Percentiles rank a stretch among this genome's conserved stretches.
These are phyloP conservation scores for Angomonas ambiguus DNA, from an alignment of 208 protist species.

Conservation along the genomic window DNA sequence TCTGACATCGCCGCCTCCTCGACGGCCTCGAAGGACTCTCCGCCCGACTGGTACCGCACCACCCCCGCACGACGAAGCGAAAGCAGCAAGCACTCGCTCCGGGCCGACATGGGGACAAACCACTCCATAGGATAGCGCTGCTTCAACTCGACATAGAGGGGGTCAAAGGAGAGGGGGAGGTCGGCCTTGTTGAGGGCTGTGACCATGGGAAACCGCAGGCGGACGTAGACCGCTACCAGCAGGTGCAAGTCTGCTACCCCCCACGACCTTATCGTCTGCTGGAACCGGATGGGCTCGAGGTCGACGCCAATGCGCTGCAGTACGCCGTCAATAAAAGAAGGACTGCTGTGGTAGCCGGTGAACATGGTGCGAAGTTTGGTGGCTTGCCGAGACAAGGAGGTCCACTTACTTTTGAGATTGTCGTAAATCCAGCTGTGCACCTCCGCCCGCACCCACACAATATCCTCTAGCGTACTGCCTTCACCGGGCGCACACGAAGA, in stretches of 20 bases:
- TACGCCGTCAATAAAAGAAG: constrained; percentile 62
- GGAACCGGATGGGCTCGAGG: constrained; percentile 30
- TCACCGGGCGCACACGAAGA: constrained; percentile 51
- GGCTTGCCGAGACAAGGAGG: constrained; percentile 51
- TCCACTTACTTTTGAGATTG: constrained; percentile 88
- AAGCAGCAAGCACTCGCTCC: constrained; percentile 74
- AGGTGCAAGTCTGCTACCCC: constrained; percentile 72
- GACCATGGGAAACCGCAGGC: constrained; percentile 87
- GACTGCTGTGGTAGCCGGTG: constrained; percentile 85
- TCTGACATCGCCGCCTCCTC: not conserved
- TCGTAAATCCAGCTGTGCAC: constrained; percentile 94
- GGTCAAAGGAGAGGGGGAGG: constrained; percentile 32
- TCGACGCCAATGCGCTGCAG: constrained; percentile 51
- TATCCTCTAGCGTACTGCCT: constrained; percentile 76
- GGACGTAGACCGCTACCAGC: constrained; percentile 89
- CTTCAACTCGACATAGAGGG: constrained; percentile 36
- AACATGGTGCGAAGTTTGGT: constrained; percentile 86
- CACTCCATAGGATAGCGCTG: constrained; percentile 60
- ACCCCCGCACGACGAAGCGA: constrained; percentile 44
- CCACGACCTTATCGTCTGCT: constrained; percentile 38
- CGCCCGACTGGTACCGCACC: constrained; percentile 61
- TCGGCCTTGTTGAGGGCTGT: constrained; percentile 93
- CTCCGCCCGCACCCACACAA: constrained; percentile 89
- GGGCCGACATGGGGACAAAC: constrained; percentile 75
- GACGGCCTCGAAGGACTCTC: constrained; percentile 11